Base-by-base conservation (phyloP, 1,284 basidiomycete genomes). In the Naganishia sp. region DNA sequence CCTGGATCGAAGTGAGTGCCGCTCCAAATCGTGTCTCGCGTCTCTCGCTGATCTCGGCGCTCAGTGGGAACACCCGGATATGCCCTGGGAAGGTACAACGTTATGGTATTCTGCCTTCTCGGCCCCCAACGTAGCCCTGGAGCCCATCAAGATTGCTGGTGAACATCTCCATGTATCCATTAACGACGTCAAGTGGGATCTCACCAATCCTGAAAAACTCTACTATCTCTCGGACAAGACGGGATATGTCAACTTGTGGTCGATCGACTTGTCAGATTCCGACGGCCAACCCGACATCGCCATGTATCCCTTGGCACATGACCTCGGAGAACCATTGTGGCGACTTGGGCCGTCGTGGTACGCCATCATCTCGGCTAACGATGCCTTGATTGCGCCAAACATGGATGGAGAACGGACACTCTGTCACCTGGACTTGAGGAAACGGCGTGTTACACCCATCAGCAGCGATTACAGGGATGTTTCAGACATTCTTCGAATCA, bases 71-170 rank as follows among this genome's bases (percentile, higher is more conserved):
- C 78, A 80, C 45, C 80, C 80, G 0, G 71, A 74, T 65, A 81
- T 81, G 80, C 79, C 80, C 6, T 81, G 76, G 72, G 80, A 80
- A 70, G 72, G 71, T 2, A 70, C 74, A 2, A 69, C 77, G 67
- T 69, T 81, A 4, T 79, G 72, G 72, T 71, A 77, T 49, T 78
- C 67, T 17, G 21, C 55, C 9, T 60, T 68, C 51, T 45, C 51
- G 10, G 31, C 42, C 6, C 17, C 18, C 15, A 15, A 25, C 15
- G 39, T 32, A 15, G 18, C 18, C 18, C 55, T 39, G 9, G 41
- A 56, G 32, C 25, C 54, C 15, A 65, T 50, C 21, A 41, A 63
- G 31, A 54, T 68, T 25, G 67, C 67, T 23, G 67, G 67, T 11
- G 45, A 65, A 52, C 41, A 56, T 42, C 45, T 54, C 25, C 45